Evolutionary conservation across 2,329 filamentous ascomycete genomes (phyloP), one percentile per base, ranked within the genome.

Genomic region (Didymellaceae sp.): DNA sequence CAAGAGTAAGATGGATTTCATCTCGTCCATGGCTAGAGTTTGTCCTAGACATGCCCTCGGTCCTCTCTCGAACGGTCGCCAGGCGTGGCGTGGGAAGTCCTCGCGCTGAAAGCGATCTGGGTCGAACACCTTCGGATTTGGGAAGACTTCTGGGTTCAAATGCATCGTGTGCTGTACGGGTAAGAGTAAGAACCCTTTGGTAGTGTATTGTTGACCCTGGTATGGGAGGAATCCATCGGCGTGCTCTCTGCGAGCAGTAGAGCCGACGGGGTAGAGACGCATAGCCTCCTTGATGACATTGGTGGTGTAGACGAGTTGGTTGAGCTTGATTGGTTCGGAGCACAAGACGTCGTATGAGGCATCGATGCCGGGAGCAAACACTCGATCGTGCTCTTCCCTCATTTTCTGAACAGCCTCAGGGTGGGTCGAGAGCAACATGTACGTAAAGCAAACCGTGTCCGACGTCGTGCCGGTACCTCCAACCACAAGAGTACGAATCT

Each of bases 1-100:
- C 63, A 82, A 76, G 3, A 78, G 77, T 21, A 85, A 65, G 6
- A 80, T 72, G 51, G 80, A 70, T 54, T 77, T 78, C 17, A 80
- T 61, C 66, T 85, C 82, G 13, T 82, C 69, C 67, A 79, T 76
- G 0, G 78, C 82, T 34, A 85, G 71, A 55, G 81, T 78, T 63
- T 84, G 80, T 1, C 82, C 82, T n/a, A 85, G 77, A 58, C 83
- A 86, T 42, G 79, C 80, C 10, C 83, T 67, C 2, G 77, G 74
- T 0, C 83, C 83, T 46, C 77, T 74, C 57, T 81, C 80, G 62
- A 86, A 86, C 0, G 80, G 74, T 7, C 82, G 75, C 75, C 76
- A 86, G 0, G 81, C 80, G 45, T 77, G 75, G 40, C 78, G 75
- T 37, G 16, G 71, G 63, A 59, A 75, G 63, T 58, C 74, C 49